Evolutionary conservation across 176 grass and related monocot genomes (phyloP), one percentile per base, ranked within the genome.

Genomic region (Stipa capillata): DNA sequence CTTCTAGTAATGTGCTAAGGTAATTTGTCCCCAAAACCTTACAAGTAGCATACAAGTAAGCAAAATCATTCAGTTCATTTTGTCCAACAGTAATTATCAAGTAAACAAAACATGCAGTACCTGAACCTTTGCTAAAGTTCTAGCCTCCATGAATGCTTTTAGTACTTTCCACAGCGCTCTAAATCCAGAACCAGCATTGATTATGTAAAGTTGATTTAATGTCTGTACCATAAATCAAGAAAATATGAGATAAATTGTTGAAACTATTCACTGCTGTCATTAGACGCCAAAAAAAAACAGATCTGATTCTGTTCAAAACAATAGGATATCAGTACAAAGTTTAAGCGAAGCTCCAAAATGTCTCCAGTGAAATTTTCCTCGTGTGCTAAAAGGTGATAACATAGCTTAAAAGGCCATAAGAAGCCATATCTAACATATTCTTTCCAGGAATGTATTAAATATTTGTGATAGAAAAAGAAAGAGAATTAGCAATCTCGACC

Each of bases 141-240:
- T 87, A 18, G 83, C 80, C 57, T 94, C 95, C 79, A 98, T 83
- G 84, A 94, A 98, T 81, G 85, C 63, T 86, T 86, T 87, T 58
- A 98, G 54, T 65, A 92, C 85, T 85, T 64, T 98, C 95, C 95
- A 98, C 55, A 98, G 75, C 56, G 85, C 87, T 88, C 80, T 98
- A 90, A 98, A 98, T 83, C 90, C 92, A 76, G 87, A 82, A 87
- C 95, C 95, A 87, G 95, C 95, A 80, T 94, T 98, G 76, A 98
- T 89, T 87, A 98, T 92, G 55, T 85, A 98, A 79, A 98, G 84
- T 85, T 90, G 82, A 84, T 94, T 86, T 82, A 98, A 77, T 72
- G 90, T 98, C 95, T 98, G 85, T 28, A 91, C 3, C 54, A 52
- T 45, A 55, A 60, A 90, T 53, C 28, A 87, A 45, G 47, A 57